Evolutionary conservation across 371 early-diverging fungal species (phyloP), one percentile per base, ranked within the genome.

Genomic region (Mortierella sp.): DNA sequence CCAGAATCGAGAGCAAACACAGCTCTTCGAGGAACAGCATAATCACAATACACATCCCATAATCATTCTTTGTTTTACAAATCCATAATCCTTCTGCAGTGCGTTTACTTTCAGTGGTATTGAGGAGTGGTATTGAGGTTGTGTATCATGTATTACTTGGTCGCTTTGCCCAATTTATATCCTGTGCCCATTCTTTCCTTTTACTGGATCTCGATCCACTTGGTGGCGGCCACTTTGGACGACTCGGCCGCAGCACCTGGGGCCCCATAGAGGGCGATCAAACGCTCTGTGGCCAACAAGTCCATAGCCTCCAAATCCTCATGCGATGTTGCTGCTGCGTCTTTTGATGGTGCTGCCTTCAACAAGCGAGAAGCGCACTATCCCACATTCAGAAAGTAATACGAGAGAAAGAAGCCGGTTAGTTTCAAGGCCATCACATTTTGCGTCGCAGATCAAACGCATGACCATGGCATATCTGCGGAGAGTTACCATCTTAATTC

Each of bases 271-370:
- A 78, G 83, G 21, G 80, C 83, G 29, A 93, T 82, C 80, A 95
- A 82, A 29, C 95, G 93, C 75, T 95, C 94, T 12, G 94, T 93
- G n/a, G 95, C 93, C 44, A 95, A 83, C 80, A 94, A 82, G 72
- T 92, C 91, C 49, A 87, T 82, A 10, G 90, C 90, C 81, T 92
- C 84, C 72, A 88, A 82, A 78, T 72, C 91, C 55, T 74, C 88
- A 78, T 74, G 83, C 71, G 82, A 88, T 74, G 79, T 89, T 54
- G 74, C 88, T 46, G 78, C 72, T 2, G 82, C 76, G 72, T 87
- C 70, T 63, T 76, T 87, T 60, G 81, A 72, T 44, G 79, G 74
- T 76, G 76, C 72, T 12, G 81, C 82, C 27, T 85, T 83, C 76
- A 83, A 77, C 58, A 87, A 74, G 49, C 82, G 86, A 8, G 75